Percentiles rank a stretch among this genome's conserved stretches.
phyloP scores from a whole-genome alignment of 305 asterid species.

The Vinca major region DNA sequence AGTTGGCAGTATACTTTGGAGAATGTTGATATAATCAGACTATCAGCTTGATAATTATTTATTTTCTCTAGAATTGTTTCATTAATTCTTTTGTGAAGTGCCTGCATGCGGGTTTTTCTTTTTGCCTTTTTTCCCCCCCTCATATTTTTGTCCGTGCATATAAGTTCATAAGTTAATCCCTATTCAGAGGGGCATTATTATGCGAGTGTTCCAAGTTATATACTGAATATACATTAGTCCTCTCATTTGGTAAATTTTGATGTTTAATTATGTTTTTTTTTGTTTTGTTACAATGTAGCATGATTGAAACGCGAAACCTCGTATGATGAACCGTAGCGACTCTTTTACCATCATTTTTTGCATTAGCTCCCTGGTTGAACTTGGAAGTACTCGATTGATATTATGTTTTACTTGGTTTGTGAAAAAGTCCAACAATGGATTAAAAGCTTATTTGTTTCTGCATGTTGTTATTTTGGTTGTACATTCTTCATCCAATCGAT shows the following conservation, averaged over 20 bases:
- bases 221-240: conserved; percentile 4
- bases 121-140: conserved; percentile 8
- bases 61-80: conserved; percentile 28
- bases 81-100: conserved; percentile 39
- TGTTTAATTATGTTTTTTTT: background rate
- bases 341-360: too few species aligned
- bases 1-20: conserved; percentile 8
- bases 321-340: too few species aligned
- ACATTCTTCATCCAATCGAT: too few species aligned
- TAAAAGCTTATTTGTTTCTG: too few species aligned
- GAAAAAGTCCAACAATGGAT: too few species aligned
- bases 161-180: conserved; percentile 13
- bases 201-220: conserved; percentile 6
- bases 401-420: too few species aligned
- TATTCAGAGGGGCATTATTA: background rate
- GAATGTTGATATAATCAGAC: conserved; percentile 26
- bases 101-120: conserved; percentile 11
- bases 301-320: too few species aligned
- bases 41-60: conserved; percentile 23
- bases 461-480: too few species aligned
- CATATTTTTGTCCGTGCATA: conserved; percentile 13
- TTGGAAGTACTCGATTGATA: too few species aligned
- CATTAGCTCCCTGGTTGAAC: too few species aligned
- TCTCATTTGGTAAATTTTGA: too few species aligned
- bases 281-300: background rate